Evolutionary conservation across 768 basidiomycete genomes (phyloP), one percentile per base, ranked within the genome.

Genomic region (Amanita subjunquillea): DNA sequence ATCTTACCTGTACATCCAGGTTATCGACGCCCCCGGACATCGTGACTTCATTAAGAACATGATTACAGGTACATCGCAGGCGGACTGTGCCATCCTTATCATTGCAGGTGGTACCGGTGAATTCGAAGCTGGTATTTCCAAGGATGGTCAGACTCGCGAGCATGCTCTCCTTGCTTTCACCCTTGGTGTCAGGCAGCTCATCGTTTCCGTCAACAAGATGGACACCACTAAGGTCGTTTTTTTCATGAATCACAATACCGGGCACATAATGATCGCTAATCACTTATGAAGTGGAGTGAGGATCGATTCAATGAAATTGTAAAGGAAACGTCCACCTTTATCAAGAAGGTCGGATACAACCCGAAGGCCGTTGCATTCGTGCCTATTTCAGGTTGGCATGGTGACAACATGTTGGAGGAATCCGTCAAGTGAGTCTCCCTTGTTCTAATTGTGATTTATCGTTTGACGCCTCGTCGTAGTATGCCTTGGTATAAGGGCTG

Each of bases 11-110:
- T n/a, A 17, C 8, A 3, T 30, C 15, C 27, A 55, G 91, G 92
- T 99, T 76, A 98, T 98, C 64, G 96, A 98, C 69, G 96, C 96
- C 70, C 96, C 96, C 45, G 95, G 95, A 68, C 94, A 96, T 73
- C 93, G 96, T 84, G 96, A 99, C 69, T 99, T 99, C 77, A 99
- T 99, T 83, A 99, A 99, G 79, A 99, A 96, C 91, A 96, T 94
- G 94, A 99, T 99, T 72, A 99, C 96, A 57, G 96, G 96, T 82
- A 99, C 96, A 64, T 99, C 96, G 65, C 96, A 99, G 84, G 94
- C 95, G 69, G 95, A 99, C 71, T 98, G 95, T 67, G 96, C 94
- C 66, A 84, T 99, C 72, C 92, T 99, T 73, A 98, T 99, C 80
- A 99, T 99, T 62, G 96, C 95, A 59, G 87, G 79, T 72, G 96